Evolutionary conservation across 2,329 filamentous ascomycete genomes (phyloP).

Genomic region (Aspergillus sp.): DNA sequence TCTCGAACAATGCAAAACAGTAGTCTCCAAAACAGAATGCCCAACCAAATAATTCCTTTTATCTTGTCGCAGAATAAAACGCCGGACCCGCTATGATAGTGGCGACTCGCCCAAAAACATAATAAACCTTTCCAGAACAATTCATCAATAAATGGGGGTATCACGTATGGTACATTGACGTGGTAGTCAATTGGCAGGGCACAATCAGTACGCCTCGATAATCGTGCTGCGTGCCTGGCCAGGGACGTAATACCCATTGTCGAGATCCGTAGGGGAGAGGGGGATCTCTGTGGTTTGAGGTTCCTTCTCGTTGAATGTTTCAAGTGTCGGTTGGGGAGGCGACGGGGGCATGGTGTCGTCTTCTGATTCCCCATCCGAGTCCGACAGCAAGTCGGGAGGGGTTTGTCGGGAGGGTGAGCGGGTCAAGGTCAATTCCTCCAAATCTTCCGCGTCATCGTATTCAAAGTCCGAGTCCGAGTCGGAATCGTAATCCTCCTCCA

Average conservation of each 20-base stretch:
- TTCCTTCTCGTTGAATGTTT: constrained; percentile 63
- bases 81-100: constrained; percentile 16
- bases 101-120: constrained; percentile 10
- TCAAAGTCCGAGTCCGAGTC: constrained; percentile 60
- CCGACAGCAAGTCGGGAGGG: constrained; percentile 69
- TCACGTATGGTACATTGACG: constrained; percentile 21
- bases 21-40: constrained; percentile 2
- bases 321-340: constrained; percentile 59
- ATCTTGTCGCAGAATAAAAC: constrained; percentile 15
- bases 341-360: constrained; percentile 74
- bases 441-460: constrained; percentile 62
- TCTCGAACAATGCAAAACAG: constrained; percentile 9
- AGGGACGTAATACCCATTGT: constrained; percentile 53
- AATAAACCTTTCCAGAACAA: constrained; percentile 4
- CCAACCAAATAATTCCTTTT: constrained; percentile 5
- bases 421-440: constrained; percentile 64
- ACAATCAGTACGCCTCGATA: constrained; percentile 52
- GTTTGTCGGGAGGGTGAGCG: constrained; percentile 68
- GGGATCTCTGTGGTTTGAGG: constrained; percentile 45
- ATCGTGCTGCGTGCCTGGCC: constrained; percentile 46
- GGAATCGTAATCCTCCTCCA: constrained; percentile 36
- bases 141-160: constrained; percentile 14
- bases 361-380: constrained; percentile 66
- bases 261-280: constrained; percentile 43
- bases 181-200: constrained; percentile 12